These are phyloP conservation scores for Cercospora sesami DNA, from an alignment of 2,329 filamentous ascomycete genomes.

Conservation along the genomic window DNA sequence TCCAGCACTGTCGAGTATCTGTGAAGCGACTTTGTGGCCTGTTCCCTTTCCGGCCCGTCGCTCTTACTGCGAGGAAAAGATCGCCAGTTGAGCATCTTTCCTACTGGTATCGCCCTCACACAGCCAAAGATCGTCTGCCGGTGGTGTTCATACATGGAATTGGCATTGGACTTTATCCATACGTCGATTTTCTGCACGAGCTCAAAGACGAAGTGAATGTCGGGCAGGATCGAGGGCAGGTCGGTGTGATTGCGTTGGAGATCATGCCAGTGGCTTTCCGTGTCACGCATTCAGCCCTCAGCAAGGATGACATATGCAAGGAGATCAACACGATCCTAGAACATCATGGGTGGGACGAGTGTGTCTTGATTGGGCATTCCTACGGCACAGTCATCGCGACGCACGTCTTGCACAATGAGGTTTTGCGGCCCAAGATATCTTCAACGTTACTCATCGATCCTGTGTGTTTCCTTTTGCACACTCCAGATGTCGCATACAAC, in stretches of 20 bases:
- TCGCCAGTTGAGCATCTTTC: conserved; percentile 55
- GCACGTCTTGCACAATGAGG: conserved; percentile 57
- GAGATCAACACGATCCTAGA: conserved; percentile 60
- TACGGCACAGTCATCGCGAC: conserved; percentile 65
- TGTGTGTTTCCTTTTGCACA: conserved; percentile 65
- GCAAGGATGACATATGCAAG: conserved; percentile 55
- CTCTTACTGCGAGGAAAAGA: conserved; percentile 46
- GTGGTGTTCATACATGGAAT: conserved; percentile 71
- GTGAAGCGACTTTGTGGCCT: conserved; percentile 23
- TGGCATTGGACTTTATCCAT: conserved; percentile 55
- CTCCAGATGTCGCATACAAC: conserved; percentile 70
- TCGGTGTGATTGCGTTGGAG: conserved; percentile 66
- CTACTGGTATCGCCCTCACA: conserved; percentile 65
- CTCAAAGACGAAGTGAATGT: conserved; percentile 13
- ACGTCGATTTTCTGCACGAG: conserved; percentile 49
- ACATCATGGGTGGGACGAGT: conserved; percentile 57
- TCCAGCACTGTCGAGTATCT: conserved; percentile 55
- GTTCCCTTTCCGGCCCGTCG: conserved; percentile 59
- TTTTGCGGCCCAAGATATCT: conserved; percentile 49
- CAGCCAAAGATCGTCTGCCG: conserved; percentile 57
- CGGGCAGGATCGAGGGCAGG: conserved; percentile 38
- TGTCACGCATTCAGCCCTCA: conserved; percentile 56
- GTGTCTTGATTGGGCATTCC: conserved; percentile 60
- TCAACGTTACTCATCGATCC: conserved; percentile 60
- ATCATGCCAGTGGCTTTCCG: conserved; percentile 65